Conservation (phyloP, 805 yeast genomes). For the Metschnikowia orientalis region DNA sequence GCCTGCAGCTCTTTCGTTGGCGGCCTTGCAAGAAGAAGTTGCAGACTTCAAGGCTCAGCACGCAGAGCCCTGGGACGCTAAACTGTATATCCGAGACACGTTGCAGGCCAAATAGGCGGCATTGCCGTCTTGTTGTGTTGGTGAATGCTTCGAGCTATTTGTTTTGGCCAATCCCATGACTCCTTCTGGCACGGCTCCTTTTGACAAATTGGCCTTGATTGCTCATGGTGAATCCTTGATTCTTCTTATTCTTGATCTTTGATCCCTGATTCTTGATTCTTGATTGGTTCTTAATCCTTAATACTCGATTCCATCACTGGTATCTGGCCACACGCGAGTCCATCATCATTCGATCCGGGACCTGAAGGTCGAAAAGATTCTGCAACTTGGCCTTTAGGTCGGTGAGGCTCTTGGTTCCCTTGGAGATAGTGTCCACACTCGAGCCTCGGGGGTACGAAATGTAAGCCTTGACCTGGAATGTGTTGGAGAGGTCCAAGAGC, state of each 20-base stretch:
- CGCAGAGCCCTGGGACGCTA: slow-evolving; percentile 1
- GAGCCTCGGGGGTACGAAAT: slow-evolving; percentile 70
- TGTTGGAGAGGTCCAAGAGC: slow-evolving; percentile 49
- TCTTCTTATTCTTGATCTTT: no score
- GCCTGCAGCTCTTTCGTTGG: slow-evolving; percentile 22
- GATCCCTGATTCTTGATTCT: no score
- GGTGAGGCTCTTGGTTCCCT: slow-evolving; percentile 59
- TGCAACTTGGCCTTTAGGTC: slow-evolving; percentile 59
- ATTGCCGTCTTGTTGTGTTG: no score
- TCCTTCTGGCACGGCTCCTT: no score
- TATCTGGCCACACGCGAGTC: slow-evolving; percentile 58
- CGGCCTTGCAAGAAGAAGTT: slow-evolving; percentile 11
- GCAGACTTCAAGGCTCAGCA: slow-evolving; percentile 5
- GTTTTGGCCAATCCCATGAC: no score
- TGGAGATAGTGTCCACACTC: slow-evolving; percentile 67
- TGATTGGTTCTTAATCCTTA: no score
- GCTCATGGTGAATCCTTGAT: no score
- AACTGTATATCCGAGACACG: slow-evolving; percentile 2
- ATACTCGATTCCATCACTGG: no score
- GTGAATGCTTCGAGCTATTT: no score
- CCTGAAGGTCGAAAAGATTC: slow-evolving; percentile 62
- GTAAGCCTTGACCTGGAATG: slow-evolving; percentile 58
- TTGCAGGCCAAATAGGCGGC: no score
- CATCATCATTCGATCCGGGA: slow-evolving; percentile 78
- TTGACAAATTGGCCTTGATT: no score